These are phyloP conservation scores for Infundibulicybe gibba DNA, from an alignment of 768 basidiomycete species.

Conservation along the genomic window DNA sequence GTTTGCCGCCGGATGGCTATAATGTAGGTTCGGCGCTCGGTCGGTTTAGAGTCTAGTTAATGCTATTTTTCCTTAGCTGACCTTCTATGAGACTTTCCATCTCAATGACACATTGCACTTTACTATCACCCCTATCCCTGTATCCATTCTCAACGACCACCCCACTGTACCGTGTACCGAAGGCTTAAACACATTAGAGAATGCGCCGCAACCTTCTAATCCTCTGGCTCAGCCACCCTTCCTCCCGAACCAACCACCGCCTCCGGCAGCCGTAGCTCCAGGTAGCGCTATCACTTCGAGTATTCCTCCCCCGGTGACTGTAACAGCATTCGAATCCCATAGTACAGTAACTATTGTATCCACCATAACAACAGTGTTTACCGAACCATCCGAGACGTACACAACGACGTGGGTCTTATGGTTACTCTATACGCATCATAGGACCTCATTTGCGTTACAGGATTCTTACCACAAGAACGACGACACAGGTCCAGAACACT, in stretches of 20 bases:
- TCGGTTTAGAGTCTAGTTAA: neutral
- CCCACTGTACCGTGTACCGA: constrained; percentile 16
- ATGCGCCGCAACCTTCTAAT: constrained; percentile 29
- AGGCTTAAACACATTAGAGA: constrained; percentile 17
- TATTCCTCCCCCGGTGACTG: neutral
- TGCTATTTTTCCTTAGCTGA: constrained; percentile 26
- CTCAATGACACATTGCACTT: constrained; percentile 28
- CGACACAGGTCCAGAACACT: constrained; percentile 6
- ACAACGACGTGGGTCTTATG: neutral
- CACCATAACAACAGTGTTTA: neutral
- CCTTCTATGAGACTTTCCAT: constrained; percentile 39
- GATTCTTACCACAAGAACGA: constrained; percentile 6
- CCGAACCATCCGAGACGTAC: neutral
- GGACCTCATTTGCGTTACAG: neutral
- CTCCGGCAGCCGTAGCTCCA: no score
- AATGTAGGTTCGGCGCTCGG: constrained; percentile 32
- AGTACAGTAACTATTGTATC: neutral
- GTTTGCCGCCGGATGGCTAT: constrained; percentile 33
- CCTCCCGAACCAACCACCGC: constrained; percentile 11
- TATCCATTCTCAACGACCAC: constrained; percentile 26
- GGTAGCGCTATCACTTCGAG: neutral
- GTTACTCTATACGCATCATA: neutral
- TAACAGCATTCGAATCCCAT: neutral
- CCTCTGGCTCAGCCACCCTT: constrained; percentile 28
- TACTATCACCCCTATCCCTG: constrained; percentile 35